Evolutionary conservation across 2,329 filamentous ascomycete species (phyloP), one percentile per base, ranked within the genome.

Genomic region (Apiospora phragmitis): DNA sequence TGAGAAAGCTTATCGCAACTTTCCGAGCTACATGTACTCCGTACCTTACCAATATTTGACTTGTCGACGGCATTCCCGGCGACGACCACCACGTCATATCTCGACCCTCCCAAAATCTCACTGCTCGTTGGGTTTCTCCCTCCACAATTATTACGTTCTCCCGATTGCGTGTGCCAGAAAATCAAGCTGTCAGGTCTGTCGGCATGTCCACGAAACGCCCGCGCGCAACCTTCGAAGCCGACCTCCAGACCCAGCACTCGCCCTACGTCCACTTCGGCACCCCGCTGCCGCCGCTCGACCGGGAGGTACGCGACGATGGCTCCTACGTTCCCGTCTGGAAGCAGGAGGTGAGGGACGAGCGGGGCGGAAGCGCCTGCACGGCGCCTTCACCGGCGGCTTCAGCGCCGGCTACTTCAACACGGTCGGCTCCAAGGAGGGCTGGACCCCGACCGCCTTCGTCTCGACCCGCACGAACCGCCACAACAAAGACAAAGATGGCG

Each of bases 371-470:
- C 90, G 96, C 69, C 87, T 99, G 4, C 96, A 99, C 81, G 96
- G 96, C 73, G 96, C 96, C 73, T 99, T 99, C 79, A 98, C 94
- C 1, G 96, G 96, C 76, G 96, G 96, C 41, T 99, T 93, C 84
- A 98, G 94, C 85, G 96, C 96, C 85, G 96, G 96, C 75, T 98
- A 98, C 83, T 98, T 96, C 84, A 99, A 99, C 80, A 97, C 95
- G 6, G 96, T 98, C 75, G 96, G 96, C 69, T 98, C 95, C 70
- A 98, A 98, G 82, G 95, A 99, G 86, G 96, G 96, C 84, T 99
- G 95, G 95, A 92, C 94, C 0, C 96, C 96, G 1, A 91, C 94
- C 29, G 92, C 93, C 0, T 99, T 98, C 80, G 91, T 97, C 12
- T 98, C 95, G 8, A 98, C 95, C 68, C 92, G 96, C 32, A 85